These are phyloP conservation scores for Anisodus acutangulus DNA, from an alignment of 257 asterid genomes.

Conservation along the genomic window DNA sequence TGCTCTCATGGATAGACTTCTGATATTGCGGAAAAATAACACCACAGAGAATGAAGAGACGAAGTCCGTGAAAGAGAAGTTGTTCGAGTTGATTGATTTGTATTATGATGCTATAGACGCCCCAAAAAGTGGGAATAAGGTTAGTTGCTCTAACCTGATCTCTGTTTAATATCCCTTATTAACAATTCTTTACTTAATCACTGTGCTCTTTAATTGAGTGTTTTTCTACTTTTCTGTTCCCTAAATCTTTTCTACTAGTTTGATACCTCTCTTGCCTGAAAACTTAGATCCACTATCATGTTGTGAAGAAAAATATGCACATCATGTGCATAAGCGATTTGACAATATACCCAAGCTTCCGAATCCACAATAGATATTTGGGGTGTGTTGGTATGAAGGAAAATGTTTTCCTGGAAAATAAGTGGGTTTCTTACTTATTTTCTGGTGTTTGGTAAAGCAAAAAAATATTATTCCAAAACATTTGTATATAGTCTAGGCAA, in stretches of 20 bases:
- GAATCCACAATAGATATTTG: not conserved
- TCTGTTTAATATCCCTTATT: slow-evolving; percentile 7
- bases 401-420: too few species aligned
- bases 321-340: not conserved
- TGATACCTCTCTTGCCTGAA: not conserved
- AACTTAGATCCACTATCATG: not conserved
- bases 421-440: too few species aligned
- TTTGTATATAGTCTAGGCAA: too few species aligned
- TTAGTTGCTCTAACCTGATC: slow-evolving; percentile 30
- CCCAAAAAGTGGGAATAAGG: slow-evolving; percentile 88
- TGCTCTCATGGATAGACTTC: slow-evolving; percentile 70
- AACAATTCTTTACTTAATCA: not conserved
- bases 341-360: not conserved
- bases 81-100: slow-evolving; percentile 58
- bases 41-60: slow-evolving; percentile 44
- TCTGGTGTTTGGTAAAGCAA: too few species aligned
- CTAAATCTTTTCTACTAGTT: not conserved
- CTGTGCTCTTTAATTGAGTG: not conserved
- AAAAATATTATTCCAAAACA: too few species aligned
- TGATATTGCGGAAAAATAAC: slow-evolving; percentile 52
- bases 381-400: too few species aligned
- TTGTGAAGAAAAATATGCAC: not conserved
- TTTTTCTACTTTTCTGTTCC: not conserved
- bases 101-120: slow-evolving; percentile 93
- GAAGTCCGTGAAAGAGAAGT: slow-evolving; percentile 38